A percentile compares a stretch with the other conserved stretches of the same genome.
Conservation (phyloP, 163 green algal species). For the Scenedesmus sp. region DNA sequence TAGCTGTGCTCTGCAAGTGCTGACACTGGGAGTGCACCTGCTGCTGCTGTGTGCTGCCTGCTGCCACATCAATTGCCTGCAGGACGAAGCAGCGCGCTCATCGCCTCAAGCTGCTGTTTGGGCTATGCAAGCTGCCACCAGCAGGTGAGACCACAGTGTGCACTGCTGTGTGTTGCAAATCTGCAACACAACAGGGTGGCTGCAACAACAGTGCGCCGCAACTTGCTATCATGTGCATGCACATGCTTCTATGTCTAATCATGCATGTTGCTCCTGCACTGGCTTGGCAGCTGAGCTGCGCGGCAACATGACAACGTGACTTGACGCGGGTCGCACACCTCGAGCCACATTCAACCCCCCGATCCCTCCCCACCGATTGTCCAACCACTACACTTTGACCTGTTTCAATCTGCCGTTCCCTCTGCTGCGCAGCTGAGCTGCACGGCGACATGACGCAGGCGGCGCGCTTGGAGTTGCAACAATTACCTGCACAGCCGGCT, state of each 20-base stretch:
- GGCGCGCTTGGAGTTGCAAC: background rate
- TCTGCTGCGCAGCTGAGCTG: background rate
- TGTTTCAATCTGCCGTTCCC: background rate
- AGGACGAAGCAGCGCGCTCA: slow-evolving; percentile 93
- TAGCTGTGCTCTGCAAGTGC: background rate
- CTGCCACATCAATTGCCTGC: background rate
- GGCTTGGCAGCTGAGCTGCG: background rate
- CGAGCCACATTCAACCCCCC: too few species aligned
- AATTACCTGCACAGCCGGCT: background rate
- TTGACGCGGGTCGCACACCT: too few species aligned
- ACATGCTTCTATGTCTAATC: too few species aligned
- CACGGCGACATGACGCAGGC: background rate
- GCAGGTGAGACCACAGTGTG: slow-evolving; percentile 58
- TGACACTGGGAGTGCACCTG: background rate
- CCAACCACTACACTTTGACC: too few species aligned
- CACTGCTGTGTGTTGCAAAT: too few species aligned
- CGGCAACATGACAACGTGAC: too few species aligned
- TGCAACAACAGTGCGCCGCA: too few species aligned
- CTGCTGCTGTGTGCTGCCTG: background rate
- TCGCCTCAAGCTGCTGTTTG: slow-evolving; percentile 96
- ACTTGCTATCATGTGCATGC: too few species aligned
- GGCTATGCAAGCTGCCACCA: slow-evolving; percentile 83
- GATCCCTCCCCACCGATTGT: too few species aligned
- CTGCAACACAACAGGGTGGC: too few species aligned
- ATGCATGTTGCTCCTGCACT: too few species aligned